These are phyloP conservation scores for Paralagenidium karlingii DNA, from an alignment of 352 stramenopile species.

Conservation along the genomic window DNA sequence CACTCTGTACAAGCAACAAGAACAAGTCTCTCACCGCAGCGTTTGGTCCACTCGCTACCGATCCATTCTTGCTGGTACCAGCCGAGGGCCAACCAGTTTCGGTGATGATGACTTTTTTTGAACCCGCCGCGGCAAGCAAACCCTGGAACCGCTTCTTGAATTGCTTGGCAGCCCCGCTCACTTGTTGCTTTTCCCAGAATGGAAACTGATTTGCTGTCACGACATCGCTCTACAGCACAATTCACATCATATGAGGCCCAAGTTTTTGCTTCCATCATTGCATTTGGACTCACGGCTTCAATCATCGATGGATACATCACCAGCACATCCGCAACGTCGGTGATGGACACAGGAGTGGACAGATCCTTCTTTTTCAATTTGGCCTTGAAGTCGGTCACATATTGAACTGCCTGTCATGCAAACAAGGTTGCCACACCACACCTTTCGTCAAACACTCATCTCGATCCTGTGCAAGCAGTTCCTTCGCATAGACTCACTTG, in stretches of 20 bases:
- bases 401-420: constrained; percentile 25
- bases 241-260: not conserved
- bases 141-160: constrained; percentile 33
- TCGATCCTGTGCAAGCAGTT: not conserved
- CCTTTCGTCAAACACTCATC: not conserved
- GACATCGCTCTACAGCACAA: constrained; percentile 31
- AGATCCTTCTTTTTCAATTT: constrained; percentile 9
- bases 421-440: no score
- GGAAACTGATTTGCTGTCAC: constrained; percentile 51
- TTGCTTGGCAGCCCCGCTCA: constrained; percentile 17
- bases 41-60: constrained; percentile 16
- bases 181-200: constrained; percentile 40
- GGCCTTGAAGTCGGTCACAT: constrained; percentile 44
- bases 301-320: constrained; percentile 32
- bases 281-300: constrained; percentile 23
- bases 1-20: no score
- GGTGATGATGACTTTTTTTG: constrained; percentile 48
- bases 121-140: constrained; percentile 16
- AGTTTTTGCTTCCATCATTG: not conserved
- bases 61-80: constrained; percentile 15
- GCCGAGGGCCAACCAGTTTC: constrained; percentile 52
- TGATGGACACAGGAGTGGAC: constrained; percentile 41
- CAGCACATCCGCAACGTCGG: constrained; percentile 46
- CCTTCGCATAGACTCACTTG: no score
- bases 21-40: no score